Base-by-base conservation (phyloP, 2,329 filamentous ascomycete genomes). In the Lecanicillium sp. region DNA sequence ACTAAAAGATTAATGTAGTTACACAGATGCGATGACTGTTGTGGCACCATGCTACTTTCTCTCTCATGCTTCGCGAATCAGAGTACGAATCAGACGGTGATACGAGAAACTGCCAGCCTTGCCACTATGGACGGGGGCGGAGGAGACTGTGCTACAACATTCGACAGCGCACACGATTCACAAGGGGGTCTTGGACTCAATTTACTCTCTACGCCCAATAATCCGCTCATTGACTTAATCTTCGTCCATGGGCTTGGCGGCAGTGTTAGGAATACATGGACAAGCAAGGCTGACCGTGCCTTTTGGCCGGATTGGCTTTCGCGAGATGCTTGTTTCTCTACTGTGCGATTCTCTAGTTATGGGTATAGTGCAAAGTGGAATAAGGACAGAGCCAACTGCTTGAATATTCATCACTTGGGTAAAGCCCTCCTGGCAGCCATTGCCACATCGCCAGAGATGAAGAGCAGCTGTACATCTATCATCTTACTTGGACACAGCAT, bases 261-360 rank as follows among this genome's bases (percentile, higher is more conserved):
- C 5, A 48, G 52, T 19, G 61, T 62, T 5, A 48, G 52, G 4
- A 57, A 59, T 40, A 65, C 64, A 41, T 68, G 65, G 62, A 50
- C 11, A 7, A 25, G 49, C 20, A 58, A 57, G 35, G 29, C 41
- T 12, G 44, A 39, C 2, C 29, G 29, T 2, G 37, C 55, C n/a
- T 66, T 56, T 44, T 67, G 64, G 64, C 64, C 64, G 29, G 47
- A 56, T 35, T 66, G 57, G 56, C 56, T 67, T 1, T 54, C 59
- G 4, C 37, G 46, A 17, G 58, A 61, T 17, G 37, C 46, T 3
- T 49, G 36, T 2, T 57, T 61, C 37, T 35, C 46, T 22, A 27
- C 47, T 18, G 53, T 51, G 5, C 43, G 55, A 28, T 50, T 61
- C 17, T 51, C 55, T 29, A 56, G 40, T 19, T 61, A 50, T 33